Evolutionary conservation across 371 early-diverging fungal species (phyloP).

Genomic region (Sporodiniella umbellata): DNA sequence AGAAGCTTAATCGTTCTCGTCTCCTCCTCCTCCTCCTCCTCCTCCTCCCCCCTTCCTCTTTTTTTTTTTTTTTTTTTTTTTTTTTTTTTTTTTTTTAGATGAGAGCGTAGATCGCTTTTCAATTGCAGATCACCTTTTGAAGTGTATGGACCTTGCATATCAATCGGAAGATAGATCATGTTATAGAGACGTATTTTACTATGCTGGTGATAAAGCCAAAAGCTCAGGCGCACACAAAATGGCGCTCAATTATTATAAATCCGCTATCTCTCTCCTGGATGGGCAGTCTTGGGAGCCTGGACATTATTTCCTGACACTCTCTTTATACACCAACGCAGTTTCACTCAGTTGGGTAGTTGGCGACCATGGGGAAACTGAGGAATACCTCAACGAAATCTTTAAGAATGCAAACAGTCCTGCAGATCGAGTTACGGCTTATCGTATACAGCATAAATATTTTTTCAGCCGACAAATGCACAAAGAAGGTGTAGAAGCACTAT

Average conservation of each 20-base stretch:
- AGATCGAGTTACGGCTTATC: conserved; percentile 35
- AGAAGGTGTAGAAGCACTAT: conserved; percentile 20
- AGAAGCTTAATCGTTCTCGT: too few species aligned
- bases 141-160: conserved; percentile 23
- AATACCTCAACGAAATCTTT: conserved; percentile 27
- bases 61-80: too few species aligned
- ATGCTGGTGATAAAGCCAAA: conserved; percentile 34
- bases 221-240: conserved; percentile 42
- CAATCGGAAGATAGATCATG: conserved; percentile 14
- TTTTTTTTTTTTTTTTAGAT: conserved; percentile 12
- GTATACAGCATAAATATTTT: conserved; percentile 34
- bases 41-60: too few species aligned
- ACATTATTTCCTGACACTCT: conserved; percentile 19
- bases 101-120: conserved; percentile 24
- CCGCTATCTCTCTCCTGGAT: conserved; percentile 24
- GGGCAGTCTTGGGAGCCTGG: conserved; percentile 15
- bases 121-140: conserved; percentile 39
- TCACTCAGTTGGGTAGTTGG: conserved; percentile 40
- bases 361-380: conserved; percentile 30
- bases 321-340: conserved; percentile 29
- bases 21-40: too few species aligned
- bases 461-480: conserved; percentile 35
- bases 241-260: conserved; percentile 32
- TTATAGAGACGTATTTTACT: conserved; percentile 26
- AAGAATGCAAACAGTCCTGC: conserved; percentile 21